Base-by-base conservation (phyloP, 2,329 filamentous ascomycete species). In the Bimuria novae-zelandiae region DNA sequence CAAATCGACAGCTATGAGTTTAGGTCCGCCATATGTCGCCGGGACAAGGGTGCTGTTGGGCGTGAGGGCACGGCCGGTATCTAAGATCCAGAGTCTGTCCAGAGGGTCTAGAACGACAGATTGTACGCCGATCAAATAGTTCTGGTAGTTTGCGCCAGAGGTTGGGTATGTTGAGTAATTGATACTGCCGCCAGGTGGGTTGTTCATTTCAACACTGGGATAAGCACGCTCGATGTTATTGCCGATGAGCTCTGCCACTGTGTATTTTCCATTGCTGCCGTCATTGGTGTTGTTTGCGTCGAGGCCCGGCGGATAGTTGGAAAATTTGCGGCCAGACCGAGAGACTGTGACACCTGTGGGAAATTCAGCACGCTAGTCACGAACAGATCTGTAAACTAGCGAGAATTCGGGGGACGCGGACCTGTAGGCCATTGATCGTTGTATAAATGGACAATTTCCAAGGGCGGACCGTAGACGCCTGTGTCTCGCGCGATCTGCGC, bases 81-180 rank as follows among this genome's bases (percentile, higher is more conserved):
- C 81, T 7, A 83, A 74, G 46, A 83, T 77, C 80, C 80, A 82
- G 17, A 82, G 73, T 6, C 78, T 75, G 62, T 83, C 79, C 2
- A 68, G 62, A 0, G 79, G 58, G 55, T 83, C 80, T 16, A 82
- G 73, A 10, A 83, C 79, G 1, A 83, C 78, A 33, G 75, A 79
- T 61, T 83, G 80, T 0, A 81, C 78, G 41, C 79, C 78, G 50
- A 82, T 79, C 10, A 82, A 68, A 61, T 81, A 76, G 57, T 79
- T 62, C n/a, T 73, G 68, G 51, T 80, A 77, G 57, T 80, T 80
- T 27, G 75, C 78, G 27, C 75, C 75, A 1, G 74, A 14, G 11
- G 76, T 69, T 7, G 80, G 80, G 14, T 59, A 71, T 0, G 78
- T 81, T 4, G 77, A 76, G 61, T 79, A 80, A 59, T 82, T 82